A percentile compares a stretch with the other conserved stretches of the same genome.
Evolutionary conservation across 495 filamentous ascomycete species (phyloP).

Genomic region (Podospora tetraspora): DNA sequence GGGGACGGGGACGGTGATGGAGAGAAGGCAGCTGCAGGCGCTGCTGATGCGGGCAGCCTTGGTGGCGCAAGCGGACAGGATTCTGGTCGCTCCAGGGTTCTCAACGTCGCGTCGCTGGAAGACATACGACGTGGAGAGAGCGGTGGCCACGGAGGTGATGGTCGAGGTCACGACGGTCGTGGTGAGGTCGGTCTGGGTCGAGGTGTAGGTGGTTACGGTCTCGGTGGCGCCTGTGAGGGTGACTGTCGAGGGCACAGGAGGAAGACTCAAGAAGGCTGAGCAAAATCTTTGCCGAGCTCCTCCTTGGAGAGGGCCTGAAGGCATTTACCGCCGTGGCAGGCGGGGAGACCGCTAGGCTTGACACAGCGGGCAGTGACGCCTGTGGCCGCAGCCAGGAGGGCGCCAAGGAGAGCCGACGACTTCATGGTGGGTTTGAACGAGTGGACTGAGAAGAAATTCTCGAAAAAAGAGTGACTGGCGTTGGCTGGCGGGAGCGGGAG

Average conservation of each 20-base stretch:
- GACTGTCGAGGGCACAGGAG: background rate
- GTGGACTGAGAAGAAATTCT: background rate
- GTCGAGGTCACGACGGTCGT: background rate
- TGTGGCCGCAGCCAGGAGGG: background rate
- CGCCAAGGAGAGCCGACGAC: background rate
- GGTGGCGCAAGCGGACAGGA: background rate
- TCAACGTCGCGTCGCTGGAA: background rate
- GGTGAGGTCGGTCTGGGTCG: background rate
- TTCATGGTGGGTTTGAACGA: background rate
- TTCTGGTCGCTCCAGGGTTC: background rate
- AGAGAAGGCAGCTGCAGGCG: background rate
- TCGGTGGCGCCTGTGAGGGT: background rate
- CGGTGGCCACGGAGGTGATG: background rate
- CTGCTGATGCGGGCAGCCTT: background rate
- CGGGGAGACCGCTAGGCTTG: background rate
- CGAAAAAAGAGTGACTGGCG: background rate
- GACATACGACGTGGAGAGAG: background rate
- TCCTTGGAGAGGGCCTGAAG: background rate
- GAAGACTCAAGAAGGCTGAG: background rate
- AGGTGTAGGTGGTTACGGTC: background rate
- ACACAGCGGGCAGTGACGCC: background rate
- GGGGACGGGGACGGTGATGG: background rate
- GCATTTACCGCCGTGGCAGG: background rate
- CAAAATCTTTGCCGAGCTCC: background rate
- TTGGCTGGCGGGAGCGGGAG: background rate